phyloP scores from a whole-genome alignment of 805 yeast genomes.

The Metschnikowia kunwiensis region DNA sequence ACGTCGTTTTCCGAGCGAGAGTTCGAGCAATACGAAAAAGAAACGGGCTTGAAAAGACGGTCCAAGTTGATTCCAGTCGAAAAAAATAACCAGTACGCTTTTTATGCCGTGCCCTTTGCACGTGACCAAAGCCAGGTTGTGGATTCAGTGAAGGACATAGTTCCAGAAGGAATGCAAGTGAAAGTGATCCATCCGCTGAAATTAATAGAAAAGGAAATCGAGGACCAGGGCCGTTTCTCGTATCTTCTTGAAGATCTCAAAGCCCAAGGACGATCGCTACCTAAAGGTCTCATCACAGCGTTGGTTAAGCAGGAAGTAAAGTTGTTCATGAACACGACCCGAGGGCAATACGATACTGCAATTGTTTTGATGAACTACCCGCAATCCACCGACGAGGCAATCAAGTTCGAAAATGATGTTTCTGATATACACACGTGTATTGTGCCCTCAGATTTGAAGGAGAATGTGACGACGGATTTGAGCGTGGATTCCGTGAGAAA shows the following conservation, averaged over 20 bases:
- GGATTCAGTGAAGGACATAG: slow-evolving; percentile 14
- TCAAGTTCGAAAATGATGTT: slow-evolving; percentile 70
- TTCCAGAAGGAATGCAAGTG: slow-evolving; percentile 22
- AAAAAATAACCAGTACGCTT: slow-evolving; percentile 37
- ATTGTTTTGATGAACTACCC: slow-evolving; percentile 61
- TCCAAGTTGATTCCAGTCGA: slow-evolving; percentile 39
- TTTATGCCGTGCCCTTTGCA: slow-evolving; percentile 39
- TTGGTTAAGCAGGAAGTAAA: slow-evolving; percentile 40
- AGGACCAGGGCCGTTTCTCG: slow-evolving; percentile 47
- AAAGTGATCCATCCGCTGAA: slow-evolving; percentile 50
- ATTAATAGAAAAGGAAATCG: slow-evolving; percentile 46
- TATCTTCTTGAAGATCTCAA: slow-evolving; percentile 49
- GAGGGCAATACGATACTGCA: slow-evolving; percentile 41
- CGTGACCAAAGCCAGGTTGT: slow-evolving; percentile 21
- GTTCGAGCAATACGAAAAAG: slow-evolving; percentile 45
- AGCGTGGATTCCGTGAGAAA: slow-evolving; percentile 24
- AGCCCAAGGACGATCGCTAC: slow-evolving; percentile 26
- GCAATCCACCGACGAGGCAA: slow-evolving; percentile 58
- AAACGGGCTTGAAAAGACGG: slow-evolving; percentile 51
- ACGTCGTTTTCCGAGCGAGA: slow-evolving; percentile 49
- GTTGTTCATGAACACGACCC: slow-evolving; percentile 33
- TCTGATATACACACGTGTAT: slow-evolving; percentile 45
- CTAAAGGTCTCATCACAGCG: slow-evolving; percentile 51
- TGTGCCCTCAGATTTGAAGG: slow-evolving; percentile 29
- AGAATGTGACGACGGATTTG: slow-evolving; percentile 19